A percentile compares a stretch with the other conserved stretches of the same genome.
These are phyloP conservation scores for Cicer cuneatum DNA, from an alignment of 306 rosid genomes.

Conservation along the genomic window DNA sequence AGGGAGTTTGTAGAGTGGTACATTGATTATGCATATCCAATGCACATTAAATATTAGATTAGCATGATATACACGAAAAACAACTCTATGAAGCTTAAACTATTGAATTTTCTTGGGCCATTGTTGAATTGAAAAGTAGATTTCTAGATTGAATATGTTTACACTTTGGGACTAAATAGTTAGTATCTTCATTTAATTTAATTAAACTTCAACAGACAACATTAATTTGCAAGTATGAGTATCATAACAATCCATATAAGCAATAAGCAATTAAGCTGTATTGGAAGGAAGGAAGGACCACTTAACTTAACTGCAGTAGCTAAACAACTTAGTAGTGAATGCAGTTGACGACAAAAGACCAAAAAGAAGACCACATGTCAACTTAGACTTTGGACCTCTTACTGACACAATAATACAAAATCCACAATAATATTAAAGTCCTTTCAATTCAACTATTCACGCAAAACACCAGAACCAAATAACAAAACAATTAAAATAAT, in stretches of 20 bases:
- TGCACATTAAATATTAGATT: no score
- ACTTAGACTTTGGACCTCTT: conserved; percentile 45
- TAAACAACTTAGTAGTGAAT: conserved; percentile 17
- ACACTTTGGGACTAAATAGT: no score
- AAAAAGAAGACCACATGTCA: conserved; percentile 44
- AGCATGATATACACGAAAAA: no score
- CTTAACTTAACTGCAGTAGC: conserved; percentile 36
- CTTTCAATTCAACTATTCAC: conserved; percentile 28
- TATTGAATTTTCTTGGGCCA: no score
- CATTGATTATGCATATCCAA: no score
- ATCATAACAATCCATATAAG: conserved; percentile 22
- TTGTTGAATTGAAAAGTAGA: no score
- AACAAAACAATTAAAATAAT: background rate
- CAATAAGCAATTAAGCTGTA: background rate
- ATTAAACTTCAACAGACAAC: no score
- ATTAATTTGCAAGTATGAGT: conserved; percentile 16
- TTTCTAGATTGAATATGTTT: no score
- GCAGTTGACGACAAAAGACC: conserved; percentile 44
- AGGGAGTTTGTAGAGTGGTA: no score
- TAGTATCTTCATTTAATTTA: no score
- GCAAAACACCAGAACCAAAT: conserved; percentile 41
- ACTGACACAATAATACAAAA: conserved; percentile 33
- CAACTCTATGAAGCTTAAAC: no score
- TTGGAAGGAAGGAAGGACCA: conserved; percentile 36
- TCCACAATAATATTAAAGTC: conserved; percentile 39